These are phyloP conservation scores for Moringa oleifera DNA, from an alignment of 345 rosid genomes.

Conservation along the genomic window DNA sequence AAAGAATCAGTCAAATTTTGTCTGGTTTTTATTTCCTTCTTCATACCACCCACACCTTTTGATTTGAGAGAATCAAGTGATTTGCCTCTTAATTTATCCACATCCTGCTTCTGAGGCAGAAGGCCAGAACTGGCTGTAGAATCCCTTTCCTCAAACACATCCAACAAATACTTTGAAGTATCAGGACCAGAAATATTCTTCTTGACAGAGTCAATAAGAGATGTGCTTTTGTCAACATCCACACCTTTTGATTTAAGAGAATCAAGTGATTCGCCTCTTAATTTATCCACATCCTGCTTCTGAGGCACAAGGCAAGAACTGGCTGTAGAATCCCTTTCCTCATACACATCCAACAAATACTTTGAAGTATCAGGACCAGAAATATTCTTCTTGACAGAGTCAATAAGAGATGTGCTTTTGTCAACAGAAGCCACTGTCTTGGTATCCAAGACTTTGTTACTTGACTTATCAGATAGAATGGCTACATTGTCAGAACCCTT, in stretches of 20 bases:
- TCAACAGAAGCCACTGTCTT: constrained; percentile 29
- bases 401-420: constrained; percentile 27
- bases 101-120: constrained; percentile 33
- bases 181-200: constrained; percentile 25
- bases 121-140: constrained; percentile 20
- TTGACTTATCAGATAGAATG: constrained; percentile 29
- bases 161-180: constrained; percentile 28
- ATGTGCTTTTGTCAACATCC: too few relatives aligned
- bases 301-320: constrained; percentile 26
- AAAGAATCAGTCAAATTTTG: constrained; percentile 18
- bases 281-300: constrained; percentile 31
- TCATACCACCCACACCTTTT: constrained; percentile 32
- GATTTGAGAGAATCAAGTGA: constrained; percentile 15
- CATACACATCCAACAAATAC: constrained; percentile 23
- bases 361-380: constrained; percentile 28
- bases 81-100: constrained; percentile 23
- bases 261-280: constrained; percentile 16
- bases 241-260: constrained; percentile 22
- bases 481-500: constrained; percentile 25
- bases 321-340: constrained; percentile 24
- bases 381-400: constrained; percentile 27
- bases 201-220: constrained; percentile 25
- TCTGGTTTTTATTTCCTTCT: constrained; percentile 33
- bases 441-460: constrained; percentile 25
- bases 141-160: constrained; percentile 27